Conservation (phyloP, 306 rosid species). For the Prunus dulcis region DNA sequence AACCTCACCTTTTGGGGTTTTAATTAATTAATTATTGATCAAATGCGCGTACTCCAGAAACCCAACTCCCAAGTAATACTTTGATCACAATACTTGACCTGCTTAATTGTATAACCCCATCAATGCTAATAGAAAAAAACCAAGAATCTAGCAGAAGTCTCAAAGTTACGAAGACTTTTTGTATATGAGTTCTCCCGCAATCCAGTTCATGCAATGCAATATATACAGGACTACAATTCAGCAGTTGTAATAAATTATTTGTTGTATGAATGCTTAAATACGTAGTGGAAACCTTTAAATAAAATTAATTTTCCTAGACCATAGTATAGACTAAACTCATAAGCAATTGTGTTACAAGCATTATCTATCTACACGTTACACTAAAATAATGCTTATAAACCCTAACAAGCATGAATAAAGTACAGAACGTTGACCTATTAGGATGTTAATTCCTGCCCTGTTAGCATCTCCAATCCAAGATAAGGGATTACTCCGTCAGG, state of each 20-base stretch:
- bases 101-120: not conserved
- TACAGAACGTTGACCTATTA: not conserved
- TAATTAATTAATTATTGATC: not conserved
- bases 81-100: not conserved
- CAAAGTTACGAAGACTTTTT: not conserved
- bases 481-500: too few relatives aligned
- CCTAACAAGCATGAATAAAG: not conserved
- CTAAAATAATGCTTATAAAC: slow-evolving; percentile 3
- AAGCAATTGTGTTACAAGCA: not conserved
- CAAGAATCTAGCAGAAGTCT: slow-evolving; percentile 4
- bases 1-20: not conserved
- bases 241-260: not conserved
- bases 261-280: not conserved
- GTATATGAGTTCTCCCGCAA: not conserved
- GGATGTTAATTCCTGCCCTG: not conserved
- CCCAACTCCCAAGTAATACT: not conserved
- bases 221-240: not conserved
- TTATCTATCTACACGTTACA: not conserved
- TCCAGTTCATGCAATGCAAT: not conserved
- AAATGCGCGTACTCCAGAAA: not conserved
- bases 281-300: not conserved
- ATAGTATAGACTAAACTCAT: not conserved
- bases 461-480: too few relatives aligned
- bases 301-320: not conserved
- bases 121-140: not conserved